Conservation (phyloP, 192 early-diverging fungal species). For the Backusella luteola region DNA sequence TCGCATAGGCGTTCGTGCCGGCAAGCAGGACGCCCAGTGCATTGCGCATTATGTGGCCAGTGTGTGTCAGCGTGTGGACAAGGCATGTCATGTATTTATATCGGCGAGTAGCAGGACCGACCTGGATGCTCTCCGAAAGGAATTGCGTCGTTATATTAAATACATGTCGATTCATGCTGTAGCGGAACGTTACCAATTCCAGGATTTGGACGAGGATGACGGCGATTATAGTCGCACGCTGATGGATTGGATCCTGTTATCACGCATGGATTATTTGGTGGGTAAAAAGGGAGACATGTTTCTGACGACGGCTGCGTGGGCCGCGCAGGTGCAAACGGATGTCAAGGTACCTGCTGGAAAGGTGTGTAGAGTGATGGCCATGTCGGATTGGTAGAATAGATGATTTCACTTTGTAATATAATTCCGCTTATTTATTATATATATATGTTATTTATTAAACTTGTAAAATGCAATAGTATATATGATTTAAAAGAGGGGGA, state of each 20-base stretch:
- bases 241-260: conserved; percentile 36
- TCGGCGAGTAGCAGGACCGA: background rate
- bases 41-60: background rate
- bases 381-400: conserved; percentile 1
- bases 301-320: conserved; percentile 31
- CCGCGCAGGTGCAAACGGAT: conserved; percentile 31
- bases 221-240: conserved; percentile 13
- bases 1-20: conserved; percentile 7
- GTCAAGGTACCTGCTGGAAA: background rate
- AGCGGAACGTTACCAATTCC: background rate
- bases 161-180: conserved; percentile 13
- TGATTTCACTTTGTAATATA: background rate
- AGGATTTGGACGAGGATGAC: background rate
- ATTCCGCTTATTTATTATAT: background rate
- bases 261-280: conserved; percentile 32
- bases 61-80: background rate
- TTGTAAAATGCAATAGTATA: too few relatives aligned
- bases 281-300: conserved; percentile 16
- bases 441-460: background rate
- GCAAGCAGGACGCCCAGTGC: background rate
- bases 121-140: background rate
- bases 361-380: background rate
- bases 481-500: too few relatives aligned
- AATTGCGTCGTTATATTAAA: background rate
- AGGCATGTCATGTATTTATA: conserved; percentile 21